Conservation (phyloP, 192 early-diverging fungal genomes). For the Dissophora ornata region DNA sequence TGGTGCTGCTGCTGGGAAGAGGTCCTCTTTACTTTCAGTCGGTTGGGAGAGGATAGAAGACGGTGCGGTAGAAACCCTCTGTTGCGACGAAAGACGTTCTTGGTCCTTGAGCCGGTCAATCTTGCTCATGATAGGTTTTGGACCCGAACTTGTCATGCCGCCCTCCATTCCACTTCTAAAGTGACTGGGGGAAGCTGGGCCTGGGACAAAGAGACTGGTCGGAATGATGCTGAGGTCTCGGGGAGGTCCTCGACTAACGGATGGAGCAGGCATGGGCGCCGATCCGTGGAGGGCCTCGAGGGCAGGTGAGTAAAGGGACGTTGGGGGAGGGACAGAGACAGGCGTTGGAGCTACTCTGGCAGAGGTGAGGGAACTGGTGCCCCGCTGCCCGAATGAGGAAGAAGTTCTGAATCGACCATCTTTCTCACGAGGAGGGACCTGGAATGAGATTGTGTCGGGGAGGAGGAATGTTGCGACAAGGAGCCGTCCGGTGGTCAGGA, state of each 20-base stretch:
- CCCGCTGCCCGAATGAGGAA: neutral
- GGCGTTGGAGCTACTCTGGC: neutral
- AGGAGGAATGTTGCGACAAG: slow-evolving; percentile 78
- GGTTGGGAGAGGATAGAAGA: slow-evolving; percentile 30
- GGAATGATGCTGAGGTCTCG: neutral
- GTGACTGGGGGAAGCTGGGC: slow-evolving; percentile 20
- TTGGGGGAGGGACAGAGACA: slow-evolving; percentile 15
- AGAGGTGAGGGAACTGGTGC: too few relatives aligned
- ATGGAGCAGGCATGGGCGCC: neutral
- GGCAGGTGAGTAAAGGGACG: slow-evolving; percentile 11
- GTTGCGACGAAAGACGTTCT: slow-evolving; percentile 7
- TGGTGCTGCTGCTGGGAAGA: slow-evolving; percentile 51
- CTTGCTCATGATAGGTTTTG: slow-evolving; percentile 30
- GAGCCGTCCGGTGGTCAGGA: slow-evolving; percentile 59
- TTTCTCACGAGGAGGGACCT: slow-evolving; percentile 56
- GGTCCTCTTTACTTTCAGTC: slow-evolving; percentile 23
- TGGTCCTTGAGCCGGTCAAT: slow-evolving; percentile 29
- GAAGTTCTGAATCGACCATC: slow-evolving; percentile 37
- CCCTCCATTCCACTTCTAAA: slow-evolving; percentile 11
- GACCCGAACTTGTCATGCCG: slow-evolving; percentile 6
- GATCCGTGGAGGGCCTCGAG: slow-evolving; percentile 20
- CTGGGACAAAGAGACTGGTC: neutral
- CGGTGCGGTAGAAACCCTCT: slow-evolving; percentile 44
- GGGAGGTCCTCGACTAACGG: neutral
- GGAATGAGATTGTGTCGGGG: slow-evolving; percentile 76